phyloP scores from a whole-genome alignment of 1,284 basidiomycete species.

The Fomes fomentarius region DNA sequence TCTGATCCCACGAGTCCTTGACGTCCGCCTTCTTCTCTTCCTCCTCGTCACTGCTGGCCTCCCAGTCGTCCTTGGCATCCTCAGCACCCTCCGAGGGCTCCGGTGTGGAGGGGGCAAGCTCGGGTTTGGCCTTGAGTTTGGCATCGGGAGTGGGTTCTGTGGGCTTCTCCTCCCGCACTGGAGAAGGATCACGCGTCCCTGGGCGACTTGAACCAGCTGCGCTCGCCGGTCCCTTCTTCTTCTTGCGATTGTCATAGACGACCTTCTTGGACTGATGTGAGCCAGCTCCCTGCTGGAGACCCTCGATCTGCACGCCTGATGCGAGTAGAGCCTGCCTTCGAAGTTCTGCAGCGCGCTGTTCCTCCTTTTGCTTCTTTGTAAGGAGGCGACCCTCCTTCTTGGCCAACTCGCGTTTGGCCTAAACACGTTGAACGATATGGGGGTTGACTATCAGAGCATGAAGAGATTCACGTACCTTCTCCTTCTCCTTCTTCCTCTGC shows the following conservation, averaged over 20 bases:
- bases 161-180: conserved; percentile 51
- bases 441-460: neutral
- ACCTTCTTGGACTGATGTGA: conserved; percentile 65
- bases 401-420: conserved; percentile 84
- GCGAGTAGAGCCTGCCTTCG: conserved; percentile 90
- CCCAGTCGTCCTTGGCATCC: conserved; percentile 84
- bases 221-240: conserved; percentile 62
- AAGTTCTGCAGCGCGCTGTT: conserved; percentile 89
- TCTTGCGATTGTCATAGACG: conserved; percentile 82
- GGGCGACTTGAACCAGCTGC: conserved; percentile 45
- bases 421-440: too few relatives aligned
- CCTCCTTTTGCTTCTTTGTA: conserved; percentile 96
- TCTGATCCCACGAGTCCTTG: conserved; percentile 89
- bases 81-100: conserved; percentile 19
- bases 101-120: conserved; percentile 34
- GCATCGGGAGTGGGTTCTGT: conserved; percentile 57
- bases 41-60: conserved; percentile 67
- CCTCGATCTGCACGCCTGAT: conserved; percentile 91
- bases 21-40: conserved; percentile 41
- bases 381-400: conserved; percentile 91
- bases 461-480: conserved; percentile 67
- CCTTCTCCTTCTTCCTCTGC: conserved; percentile 85
- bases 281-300: conserved; percentile 62
- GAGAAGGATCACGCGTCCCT: conserved; percentile 39
- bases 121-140: too few relatives aligned